Base-by-base conservation (phyloP, 75 land plant genomes). In the Sequoia sempervirens region DNA sequence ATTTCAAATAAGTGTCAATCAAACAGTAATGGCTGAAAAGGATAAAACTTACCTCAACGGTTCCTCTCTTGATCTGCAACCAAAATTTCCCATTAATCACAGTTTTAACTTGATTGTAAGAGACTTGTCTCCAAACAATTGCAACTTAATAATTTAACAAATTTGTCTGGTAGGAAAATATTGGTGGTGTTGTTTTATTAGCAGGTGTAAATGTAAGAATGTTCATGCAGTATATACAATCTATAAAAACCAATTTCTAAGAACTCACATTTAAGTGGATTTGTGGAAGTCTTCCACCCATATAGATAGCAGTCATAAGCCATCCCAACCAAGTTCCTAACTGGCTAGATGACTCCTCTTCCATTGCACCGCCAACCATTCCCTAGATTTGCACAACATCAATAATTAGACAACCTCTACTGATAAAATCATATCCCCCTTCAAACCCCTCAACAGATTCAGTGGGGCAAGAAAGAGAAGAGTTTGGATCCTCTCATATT, bases 261-360 rank as follows among this genome's bases (percentile, higher is more conserved):
- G 32, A 20, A 3, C 85, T 87, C 58, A 94, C 92, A 82, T 91
- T 94, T 78, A 91, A 85, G 53, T 70, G 86, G 32, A 94, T 94
- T 68, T 93, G 95, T 13, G 93, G 92, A 47, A 93, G 82, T 76
- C 92, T 82, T 58, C 91, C 93, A 52, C 92, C 92, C 93, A 94
- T 91, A 83, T 94, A 94, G 38, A 93, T 94, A 20, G 85, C 91
- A 58, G 96, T 91, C 96, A 94, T 94, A 66, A 86, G 82, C 92
- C 94, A 93, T 14, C 94, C 94, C 74, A 93, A 87, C 26, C 52
- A 79, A 3, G 75, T 85, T 80, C 92, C 94, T 70, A 82, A n/a
- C 37, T 40, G 80, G 84, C 84, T 85, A 46, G 30, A 74, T 2
- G 45, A 72, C 0, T n/a, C 75, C 75, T 20, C 87, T 40, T n/a